These are phyloP conservation scores for Zymoseptoria brevis DNA, from an alignment of 2,329 filamentous ascomycete genomes.

Conservation along the genomic window DNA sequence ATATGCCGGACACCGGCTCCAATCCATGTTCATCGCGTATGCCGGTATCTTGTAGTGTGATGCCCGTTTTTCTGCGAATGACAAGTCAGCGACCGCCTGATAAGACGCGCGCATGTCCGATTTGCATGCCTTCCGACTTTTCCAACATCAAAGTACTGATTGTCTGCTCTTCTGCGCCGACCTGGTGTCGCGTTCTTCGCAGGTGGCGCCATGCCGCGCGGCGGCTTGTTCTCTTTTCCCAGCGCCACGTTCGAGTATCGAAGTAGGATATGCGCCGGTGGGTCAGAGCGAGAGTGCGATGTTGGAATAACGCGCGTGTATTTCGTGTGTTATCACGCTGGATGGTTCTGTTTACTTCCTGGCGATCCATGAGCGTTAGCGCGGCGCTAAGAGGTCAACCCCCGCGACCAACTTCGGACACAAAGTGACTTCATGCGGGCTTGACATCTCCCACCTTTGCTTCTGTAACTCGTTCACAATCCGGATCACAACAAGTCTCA, in stretches of 20 bases:
- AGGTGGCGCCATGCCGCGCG: constrained; percentile 22
- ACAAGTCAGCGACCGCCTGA: constrained; percentile 11
- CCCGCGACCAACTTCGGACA: background rate
- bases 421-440: background rate
- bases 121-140: constrained; percentile 27
- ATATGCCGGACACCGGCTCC: constrained; percentile 77
- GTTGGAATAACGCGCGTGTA: background rate
- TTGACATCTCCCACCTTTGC: background rate
- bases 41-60: constrained; percentile 69
- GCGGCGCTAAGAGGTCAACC: background rate
- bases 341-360: constrained; percentile 1
- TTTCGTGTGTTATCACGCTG: background rate
- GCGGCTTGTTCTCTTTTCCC: constrained; percentile 24
- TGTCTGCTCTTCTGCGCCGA: constrained; percentile 22
- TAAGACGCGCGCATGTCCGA: background rate
- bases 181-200: constrained; percentile 21
- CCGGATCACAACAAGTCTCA: too few relatives aligned
- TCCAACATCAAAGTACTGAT: constrained; percentile 31
- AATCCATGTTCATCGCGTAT: constrained; percentile 85
- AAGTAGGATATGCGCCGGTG: constrained; percentile 4
- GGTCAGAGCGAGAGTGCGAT: background rate
- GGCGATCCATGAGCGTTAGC: background rate
- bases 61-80: constrained; percentile 70
- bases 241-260: constrained; percentile 17
- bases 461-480: too few relatives aligned